Evolutionary conservation across 495 filamentous ascomycete genomes (phyloP), one percentile per base, ranked within the genome.

Genomic region (Pyrenula aspistea): DNA sequence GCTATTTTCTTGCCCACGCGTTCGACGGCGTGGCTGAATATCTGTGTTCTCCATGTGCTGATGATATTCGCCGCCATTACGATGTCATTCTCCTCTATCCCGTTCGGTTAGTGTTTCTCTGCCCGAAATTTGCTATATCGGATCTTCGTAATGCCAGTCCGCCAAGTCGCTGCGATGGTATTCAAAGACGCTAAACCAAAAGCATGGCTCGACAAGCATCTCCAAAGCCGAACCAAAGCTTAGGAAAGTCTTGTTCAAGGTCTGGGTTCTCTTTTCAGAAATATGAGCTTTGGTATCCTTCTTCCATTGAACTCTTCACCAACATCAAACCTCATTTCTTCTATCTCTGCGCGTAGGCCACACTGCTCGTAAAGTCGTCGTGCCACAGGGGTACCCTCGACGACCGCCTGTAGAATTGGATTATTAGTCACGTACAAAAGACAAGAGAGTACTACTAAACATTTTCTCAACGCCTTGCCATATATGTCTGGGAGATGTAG

Each of bases 291-390:
- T 4, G 63, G 63, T 24, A 57, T 66, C 22, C 21, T 54, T 47
- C 55, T 59, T 2, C 15, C 55, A 0, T 25, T 3, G 12, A 62
- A 66, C 31, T 59, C 54, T 10, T 62, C 56, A 20, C 57, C 60
- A 2, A 31, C 20, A 22, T 60, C 56, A 49, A 66, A 66, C 2
- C 11, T 8, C 59, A 66, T 66, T 25, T 62, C 58, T 2, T 64
- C 62, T 22, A 64, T 59, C 21, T 64, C 25, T 10, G 53, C 25
- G 10, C 24, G 47, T 2, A 66, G 36, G n/a, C 63, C 62, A 22
- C 63, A 60, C 36, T 66, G 49, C 50, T 64, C 60, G 24, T 66
- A 66, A 10, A 62, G 21, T 22, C 56, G 56, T 31, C 62, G 54
- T 42, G 24, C 62, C 15, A 48, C 56, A 4, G 60, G 63, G 1